phyloP scores from a whole-genome alignment of 2,329 filamentous ascomycete species.

The Penicillium occitanis region DNA sequence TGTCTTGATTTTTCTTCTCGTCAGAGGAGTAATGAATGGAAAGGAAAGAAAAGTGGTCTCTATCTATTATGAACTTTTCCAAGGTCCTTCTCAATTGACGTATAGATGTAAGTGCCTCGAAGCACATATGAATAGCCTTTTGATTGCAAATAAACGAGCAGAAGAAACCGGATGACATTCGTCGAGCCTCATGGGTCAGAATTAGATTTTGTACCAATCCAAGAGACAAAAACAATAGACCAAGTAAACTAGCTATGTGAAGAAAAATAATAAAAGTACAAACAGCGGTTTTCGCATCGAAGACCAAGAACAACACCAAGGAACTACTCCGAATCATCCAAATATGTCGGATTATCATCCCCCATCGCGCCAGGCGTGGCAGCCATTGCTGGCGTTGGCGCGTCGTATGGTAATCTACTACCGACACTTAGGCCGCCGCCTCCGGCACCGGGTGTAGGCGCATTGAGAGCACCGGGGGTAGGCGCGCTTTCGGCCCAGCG shows the following conservation, averaged over 20 bases:
- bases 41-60: background rate
- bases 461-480: slow-evolving; percentile 48
- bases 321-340: slow-evolving; percentile 21
- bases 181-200: background rate
- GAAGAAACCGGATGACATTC: background rate
- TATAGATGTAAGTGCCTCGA: background rate
- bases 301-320: background rate
- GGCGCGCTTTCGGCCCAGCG: slow-evolving; percentile 47
- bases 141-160: background rate
- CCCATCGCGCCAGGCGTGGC: slow-evolving; percentile 19
- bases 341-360: slow-evolving; percentile 22
- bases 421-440: slow-evolving; percentile 22
- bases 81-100: background rate
- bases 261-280: background rate
- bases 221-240: background rate
- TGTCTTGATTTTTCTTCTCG: background rate
- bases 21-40: background rate
- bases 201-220: background rate
- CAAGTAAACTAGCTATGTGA: background rate
- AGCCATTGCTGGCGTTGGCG: slow-evolving; percentile 45
- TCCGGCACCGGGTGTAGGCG: slow-evolving; percentile 42
- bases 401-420: slow-evolving; percentile 36
- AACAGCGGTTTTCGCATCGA: background rate
- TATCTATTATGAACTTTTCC: background rate
- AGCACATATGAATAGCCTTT: background rate